Conservation (phyloP, 768 basidiomycete genomes). For the Auricularia heimuer region DNA sequence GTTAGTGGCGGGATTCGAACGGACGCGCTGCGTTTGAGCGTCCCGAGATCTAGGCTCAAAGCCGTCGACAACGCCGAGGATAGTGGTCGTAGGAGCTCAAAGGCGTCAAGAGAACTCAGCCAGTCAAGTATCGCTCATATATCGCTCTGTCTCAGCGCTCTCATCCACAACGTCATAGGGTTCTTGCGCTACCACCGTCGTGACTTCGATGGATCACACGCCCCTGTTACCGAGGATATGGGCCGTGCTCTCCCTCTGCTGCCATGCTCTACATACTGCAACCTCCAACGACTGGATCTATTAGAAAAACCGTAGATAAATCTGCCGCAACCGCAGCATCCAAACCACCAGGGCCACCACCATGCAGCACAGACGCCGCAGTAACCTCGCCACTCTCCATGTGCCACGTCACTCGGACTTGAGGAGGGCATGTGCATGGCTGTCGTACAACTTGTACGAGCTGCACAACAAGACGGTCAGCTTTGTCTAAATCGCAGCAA, state of each 20-base stretch:
- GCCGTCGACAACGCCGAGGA: neutral
- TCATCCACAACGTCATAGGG: too few species aligned
- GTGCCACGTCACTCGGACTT: constrained; percentile 31
- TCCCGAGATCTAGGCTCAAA: neutral
- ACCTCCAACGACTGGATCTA: too few species aligned
- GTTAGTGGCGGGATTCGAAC: neutral
- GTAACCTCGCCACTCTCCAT: neutral
- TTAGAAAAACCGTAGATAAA: too few species aligned
- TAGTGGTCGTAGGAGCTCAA: too few species aligned
- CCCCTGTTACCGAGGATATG: too few species aligned
- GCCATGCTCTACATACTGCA: too few species aligned
- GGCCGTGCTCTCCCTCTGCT: too few species aligned
- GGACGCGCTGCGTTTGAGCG: neutral
- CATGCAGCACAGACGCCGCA: neutral
- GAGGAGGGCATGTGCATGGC: constrained; percentile 51
- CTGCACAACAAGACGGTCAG: constrained; percentile 25
- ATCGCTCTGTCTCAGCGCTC: too few species aligned
- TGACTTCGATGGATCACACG: too few species aligned
- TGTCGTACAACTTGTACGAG: constrained; percentile 65
- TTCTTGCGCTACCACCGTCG: too few species aligned
- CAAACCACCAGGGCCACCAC: neutral
- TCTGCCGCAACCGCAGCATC: neutral
- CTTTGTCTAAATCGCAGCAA: neutral
- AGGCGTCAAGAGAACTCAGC: too few species aligned
- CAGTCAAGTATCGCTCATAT: too few species aligned